These are phyloP conservation scores for Laguncularia racemosa DNA, from an alignment of 345 rosid genomes.

Conservation along the genomic window DNA sequence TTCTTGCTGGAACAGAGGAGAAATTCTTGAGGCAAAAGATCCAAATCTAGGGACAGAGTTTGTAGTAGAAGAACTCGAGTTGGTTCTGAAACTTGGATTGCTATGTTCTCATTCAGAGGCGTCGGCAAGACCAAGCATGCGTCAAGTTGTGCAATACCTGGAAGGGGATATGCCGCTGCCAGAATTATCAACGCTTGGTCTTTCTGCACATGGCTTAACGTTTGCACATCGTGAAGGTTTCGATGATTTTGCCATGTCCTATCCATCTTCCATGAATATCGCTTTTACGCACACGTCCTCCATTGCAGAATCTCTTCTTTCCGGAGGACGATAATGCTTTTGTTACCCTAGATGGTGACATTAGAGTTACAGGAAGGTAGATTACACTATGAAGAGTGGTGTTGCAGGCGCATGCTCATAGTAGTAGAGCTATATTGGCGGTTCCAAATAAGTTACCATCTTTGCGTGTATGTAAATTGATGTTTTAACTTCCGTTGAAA, in stretches of 20 bases:
- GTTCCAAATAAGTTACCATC: too few relatives aligned
- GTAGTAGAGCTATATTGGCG: too few relatives aligned
- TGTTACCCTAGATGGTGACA: background rate
- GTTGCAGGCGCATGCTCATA: too few relatives aligned
- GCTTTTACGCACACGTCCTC: background rate
- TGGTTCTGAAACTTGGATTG: conserved; percentile 36
- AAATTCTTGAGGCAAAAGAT: conserved; percentile 25
- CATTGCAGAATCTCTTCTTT: conserved; percentile 4
- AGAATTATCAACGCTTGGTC: conserved; percentile 1
- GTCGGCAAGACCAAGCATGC: conserved; percentile 27
- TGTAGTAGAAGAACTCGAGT: conserved; percentile 26
- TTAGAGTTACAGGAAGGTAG: background rate
- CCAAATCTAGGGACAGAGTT: conserved; percentile 22
- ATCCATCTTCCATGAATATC: conserved; percentile 5
- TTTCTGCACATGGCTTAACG: background rate
- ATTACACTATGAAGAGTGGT: too few relatives aligned
- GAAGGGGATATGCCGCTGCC: conserved; percentile 8
- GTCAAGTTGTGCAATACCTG: conserved; percentile 15
- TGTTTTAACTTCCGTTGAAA: too few relatives aligned
- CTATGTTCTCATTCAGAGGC: conserved; percentile 27
- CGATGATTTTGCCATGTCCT: conserved; percentile 6
- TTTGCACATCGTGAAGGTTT: conserved; percentile 1
- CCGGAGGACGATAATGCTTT: conserved; percentile 5
- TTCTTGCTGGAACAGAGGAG: conserved; percentile 26
- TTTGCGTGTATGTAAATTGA: too few relatives aligned